phyloP scores from a whole-genome alignment of 495 filamentous ascomycete genomes.

The Talaromyces liani region DNA sequence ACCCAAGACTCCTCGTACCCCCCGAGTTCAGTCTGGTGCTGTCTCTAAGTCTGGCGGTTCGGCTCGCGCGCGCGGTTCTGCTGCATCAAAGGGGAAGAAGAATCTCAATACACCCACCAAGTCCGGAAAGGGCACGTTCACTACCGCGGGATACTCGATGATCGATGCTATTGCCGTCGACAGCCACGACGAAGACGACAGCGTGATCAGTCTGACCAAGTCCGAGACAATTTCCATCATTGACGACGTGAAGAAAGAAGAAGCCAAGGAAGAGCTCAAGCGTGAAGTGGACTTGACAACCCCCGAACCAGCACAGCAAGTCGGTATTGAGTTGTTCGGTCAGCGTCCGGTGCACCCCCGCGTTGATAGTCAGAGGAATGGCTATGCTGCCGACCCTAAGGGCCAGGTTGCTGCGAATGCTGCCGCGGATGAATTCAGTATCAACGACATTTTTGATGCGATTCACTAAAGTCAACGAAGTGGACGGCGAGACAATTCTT shows the following conservation, averaged over 20 bases:
- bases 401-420: not conserved
- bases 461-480: not conserved
- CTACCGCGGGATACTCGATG: not conserved
- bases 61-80: not conserved
- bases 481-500: not conserved
- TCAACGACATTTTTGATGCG: not conserved
- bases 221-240: not conserved
- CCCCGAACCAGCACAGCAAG: not conserved
- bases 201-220: not conserved
- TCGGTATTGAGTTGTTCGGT: not conserved
- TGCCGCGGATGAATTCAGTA: not conserved
- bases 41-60: not conserved
- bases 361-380: not conserved
- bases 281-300: not conserved
- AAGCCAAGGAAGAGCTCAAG: not conserved
- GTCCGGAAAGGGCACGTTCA: not conserved
- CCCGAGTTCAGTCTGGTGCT: conserved; percentile 9
- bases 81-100: not conserved
- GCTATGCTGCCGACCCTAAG: not conserved
- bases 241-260: not conserved
- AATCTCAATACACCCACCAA: not conserved
- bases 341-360: not conserved
- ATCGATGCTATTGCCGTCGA: conserved; percentile 17
- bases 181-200: not conserved
- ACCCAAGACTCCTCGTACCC: conserved; percentile 13